Evolutionary conservation across 169 alveolate genomes (phyloP).

Genomic region (Plasmodium knowlesi): DNA sequence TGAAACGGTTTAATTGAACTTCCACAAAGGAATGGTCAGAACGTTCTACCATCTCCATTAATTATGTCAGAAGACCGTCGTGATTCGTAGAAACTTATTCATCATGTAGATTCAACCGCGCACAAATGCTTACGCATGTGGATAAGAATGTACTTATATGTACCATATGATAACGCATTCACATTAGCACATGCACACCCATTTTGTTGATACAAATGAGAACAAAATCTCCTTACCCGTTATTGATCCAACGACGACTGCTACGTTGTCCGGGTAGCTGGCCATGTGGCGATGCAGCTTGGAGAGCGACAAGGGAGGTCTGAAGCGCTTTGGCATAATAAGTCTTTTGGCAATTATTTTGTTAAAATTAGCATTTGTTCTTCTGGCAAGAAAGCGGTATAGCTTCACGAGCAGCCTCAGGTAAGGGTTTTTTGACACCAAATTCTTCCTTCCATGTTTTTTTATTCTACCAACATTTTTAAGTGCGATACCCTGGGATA

Average conservation of each 20-base stretch:
- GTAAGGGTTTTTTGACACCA: slow-evolving; percentile 92
- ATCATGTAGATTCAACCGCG: slow-evolving; percentile 80
- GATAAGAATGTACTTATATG: background rate
- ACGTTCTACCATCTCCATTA: slow-evolving; percentile 86
- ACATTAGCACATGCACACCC: background rate
- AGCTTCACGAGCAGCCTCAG: slow-evolving; percentile 89
- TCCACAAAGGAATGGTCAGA: slow-evolving; percentile 32
- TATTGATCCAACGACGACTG: slow-evolving; percentile 97
- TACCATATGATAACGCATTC: background rate
- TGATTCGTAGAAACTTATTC: slow-evolving; percentile 83
- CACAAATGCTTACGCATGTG: background rate
- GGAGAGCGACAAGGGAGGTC: slow-evolving; percentile 95
- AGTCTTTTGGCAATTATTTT: slow-evolving; percentile 93
- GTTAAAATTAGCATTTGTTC: slow-evolving; percentile 95
- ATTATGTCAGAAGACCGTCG: slow-evolving; percentile 90
- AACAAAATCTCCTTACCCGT: slow-evolving; percentile 85
- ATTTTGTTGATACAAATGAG: background rate
- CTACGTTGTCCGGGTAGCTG: slow-evolving; percentile 91
- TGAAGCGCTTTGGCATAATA: slow-evolving; percentile 92
- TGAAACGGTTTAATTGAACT: background rate
- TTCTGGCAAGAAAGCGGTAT: slow-evolving; percentile 93
- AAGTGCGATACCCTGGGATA: slow-evolving; percentile 90
- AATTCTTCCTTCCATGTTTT: slow-evolving; percentile 90
- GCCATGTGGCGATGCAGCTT: slow-evolving; percentile 92
- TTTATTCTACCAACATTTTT: slow-evolving; percentile 92